phyloP scores from a whole-genome alignment of 305 asterid species.

The Fraxinus ornus region DNA sequence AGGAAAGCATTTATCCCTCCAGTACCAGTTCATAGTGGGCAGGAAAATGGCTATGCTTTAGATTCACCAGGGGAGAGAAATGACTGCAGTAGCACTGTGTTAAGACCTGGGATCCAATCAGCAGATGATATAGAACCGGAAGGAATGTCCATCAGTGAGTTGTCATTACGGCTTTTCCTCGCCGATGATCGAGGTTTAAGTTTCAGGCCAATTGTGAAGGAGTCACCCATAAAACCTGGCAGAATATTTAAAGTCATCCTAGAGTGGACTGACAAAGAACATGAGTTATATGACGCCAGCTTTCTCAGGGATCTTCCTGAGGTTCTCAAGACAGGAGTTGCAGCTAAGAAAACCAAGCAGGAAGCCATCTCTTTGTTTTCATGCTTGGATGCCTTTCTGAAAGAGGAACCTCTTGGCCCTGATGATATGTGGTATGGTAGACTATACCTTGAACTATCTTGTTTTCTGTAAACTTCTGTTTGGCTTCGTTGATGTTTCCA shows the following conservation, averaged over 20 bases:
- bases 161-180: slow-evolving; percentile 58
- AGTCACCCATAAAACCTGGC: slow-evolving; percentile 47
- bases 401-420: slow-evolving; percentile 95
- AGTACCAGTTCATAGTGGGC: slow-evolving; percentile 22
- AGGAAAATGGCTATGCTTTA: slow-evolving; percentile 39
- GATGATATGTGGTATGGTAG: slow-evolving; percentile 89
- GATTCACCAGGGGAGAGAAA: slow-evolving; percentile 35
- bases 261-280: slow-evolving; percentile 53
- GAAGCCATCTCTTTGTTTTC: slow-evolving; percentile 86
- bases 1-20: slow-evolving; percentile 45
- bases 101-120: slow-evolving; percentile 36
- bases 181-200: slow-evolving; percentile 60
- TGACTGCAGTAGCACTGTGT: slow-evolving; percentile 32
- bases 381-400: slow-evolving; percentile 86
- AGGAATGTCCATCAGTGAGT: slow-evolving; percentile 50
- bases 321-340: slow-evolving; percentile 69
- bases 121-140: slow-evolving; percentile 42
- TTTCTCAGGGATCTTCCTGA: slow-evolving; percentile 76
- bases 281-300: slow-evolving; percentile 42
- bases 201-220: slow-evolving; percentile 63
- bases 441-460: neutral
- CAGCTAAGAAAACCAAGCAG: slow-evolving; percentile 76
- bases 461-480: neutral
- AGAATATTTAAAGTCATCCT: slow-evolving; percentile 34
- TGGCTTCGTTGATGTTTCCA: neutral